Percentiles rank a stretch among this genome's conserved stretches.
Evolutionary conservation across 345 rosid species (phyloP).

Genomic region (Nephelium lappaceum): DNA sequence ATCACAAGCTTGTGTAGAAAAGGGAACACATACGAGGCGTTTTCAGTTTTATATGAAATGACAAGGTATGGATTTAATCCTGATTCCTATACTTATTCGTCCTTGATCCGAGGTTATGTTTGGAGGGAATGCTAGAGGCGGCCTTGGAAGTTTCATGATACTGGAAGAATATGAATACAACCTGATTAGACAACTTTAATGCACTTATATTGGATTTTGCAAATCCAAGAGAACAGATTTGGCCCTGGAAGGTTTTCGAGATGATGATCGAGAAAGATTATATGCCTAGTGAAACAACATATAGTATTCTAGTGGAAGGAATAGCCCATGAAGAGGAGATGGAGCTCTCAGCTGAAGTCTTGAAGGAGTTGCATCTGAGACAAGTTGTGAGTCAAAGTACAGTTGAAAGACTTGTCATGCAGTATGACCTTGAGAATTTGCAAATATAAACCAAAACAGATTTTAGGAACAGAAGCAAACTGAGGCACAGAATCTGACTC

Average conservation of each 20-base stretch:
- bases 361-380: slow-evolving; percentile 55
- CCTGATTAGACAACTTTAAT: slow-evolving; percentile 73
- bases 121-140: slow-evolving; percentile 65
- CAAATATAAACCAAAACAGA: not conserved
- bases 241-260: slow-evolving; percentile 63
- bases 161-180: slow-evolving; percentile 60
- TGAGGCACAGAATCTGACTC: not conserved
- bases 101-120: slow-evolving; percentile 79
- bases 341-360: slow-evolving; percentile 61
- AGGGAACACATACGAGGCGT: slow-evolving; percentile 78
- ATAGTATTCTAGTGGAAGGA: slow-evolving; percentile 73
- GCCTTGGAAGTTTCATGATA: slow-evolving; percentile 60
- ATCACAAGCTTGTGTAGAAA: slow-evolving; percentile 67
- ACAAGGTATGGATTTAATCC: slow-evolving; percentile 61
- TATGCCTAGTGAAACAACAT: slow-evolving; percentile 74
- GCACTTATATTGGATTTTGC: slow-evolving; percentile 75
- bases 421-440: slow-evolving; percentile 52
- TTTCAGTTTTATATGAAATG: slow-evolving; percentile 81
- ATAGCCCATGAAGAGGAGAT: slow-evolving; percentile 64
- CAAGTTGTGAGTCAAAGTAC: slow-evolving; percentile 54
- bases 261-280: slow-evolving; percentile 66
- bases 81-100: slow-evolving; percentile 67
- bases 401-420: slow-evolving; percentile 79
- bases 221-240: slow-evolving; percentile 61
- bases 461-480: not conserved